Conservation (phyloP, 2,329 filamentous ascomycete species). For the Epichloe hybrida region DNA sequence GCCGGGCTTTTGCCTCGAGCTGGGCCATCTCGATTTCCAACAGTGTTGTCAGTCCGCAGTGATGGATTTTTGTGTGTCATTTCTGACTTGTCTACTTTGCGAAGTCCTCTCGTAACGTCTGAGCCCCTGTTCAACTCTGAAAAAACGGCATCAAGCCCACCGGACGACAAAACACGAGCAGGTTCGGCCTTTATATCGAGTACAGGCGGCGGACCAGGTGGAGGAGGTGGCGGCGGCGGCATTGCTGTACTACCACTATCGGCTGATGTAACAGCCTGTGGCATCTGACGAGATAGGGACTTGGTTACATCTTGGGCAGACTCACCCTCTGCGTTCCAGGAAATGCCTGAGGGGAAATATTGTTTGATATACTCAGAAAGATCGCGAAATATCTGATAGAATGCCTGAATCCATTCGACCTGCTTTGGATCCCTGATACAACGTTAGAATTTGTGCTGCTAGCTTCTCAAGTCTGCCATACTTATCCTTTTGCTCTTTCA, state of each 20-base stretch:
- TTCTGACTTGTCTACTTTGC: constrained; percentile 86
- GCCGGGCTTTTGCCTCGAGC: constrained; percentile 69
- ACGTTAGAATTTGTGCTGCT: not conserved
- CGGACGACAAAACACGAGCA: constrained; percentile 24
- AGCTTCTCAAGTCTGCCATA: constrained; percentile 11
- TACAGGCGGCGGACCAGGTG: constrained; percentile 56
- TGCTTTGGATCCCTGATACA: constrained; percentile 57
- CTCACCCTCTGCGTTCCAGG: constrained; percentile 72
- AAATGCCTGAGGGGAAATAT: constrained; percentile 64
- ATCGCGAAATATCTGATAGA: constrained; percentile 79
- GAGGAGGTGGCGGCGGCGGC: constrained; percentile 54
- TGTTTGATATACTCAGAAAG: constrained; percentile 75
- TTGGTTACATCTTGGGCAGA: constrained; percentile 54
- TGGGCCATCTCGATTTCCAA: constrained; percentile 44
- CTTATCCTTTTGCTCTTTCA: constrained; percentile 78
- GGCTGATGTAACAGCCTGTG: constrained; percentile 34
- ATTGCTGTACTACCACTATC: constrained; percentile 36
- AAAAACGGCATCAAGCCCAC: constrained; percentile 78
- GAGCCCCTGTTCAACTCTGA: constrained; percentile 81
- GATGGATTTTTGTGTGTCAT: constrained; percentile 99
- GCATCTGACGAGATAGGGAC: constrained; percentile 31
- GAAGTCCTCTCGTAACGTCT: constrained; percentile 73
- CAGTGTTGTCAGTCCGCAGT: constrained; percentile 59
- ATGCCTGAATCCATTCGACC: constrained; percentile 81
- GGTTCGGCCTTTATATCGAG: constrained; percentile 41